Percentiles rank a stretch among this genome's conserved stretches.
phyloP scores from a whole-genome alignment of 2,329 filamentous ascomycete species.

The Scedosporium dehoogii region DNA sequence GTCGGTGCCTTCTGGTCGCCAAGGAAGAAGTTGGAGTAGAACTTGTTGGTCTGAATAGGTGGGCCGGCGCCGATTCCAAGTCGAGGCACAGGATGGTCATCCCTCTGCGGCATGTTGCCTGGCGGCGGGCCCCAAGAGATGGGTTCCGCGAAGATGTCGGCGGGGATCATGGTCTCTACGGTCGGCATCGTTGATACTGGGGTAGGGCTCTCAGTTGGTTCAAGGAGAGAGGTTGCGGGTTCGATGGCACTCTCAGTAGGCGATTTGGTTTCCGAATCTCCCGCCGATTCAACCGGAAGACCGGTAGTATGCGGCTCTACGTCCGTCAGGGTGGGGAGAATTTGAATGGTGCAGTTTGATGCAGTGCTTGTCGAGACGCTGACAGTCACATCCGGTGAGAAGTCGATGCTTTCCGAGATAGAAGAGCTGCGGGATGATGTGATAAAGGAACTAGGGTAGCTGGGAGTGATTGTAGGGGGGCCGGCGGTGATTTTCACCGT shows the following conservation, averaged over 20 bases:
- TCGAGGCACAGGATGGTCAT: conserved; percentile 50
- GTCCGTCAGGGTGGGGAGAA: conserved; percentile 19
- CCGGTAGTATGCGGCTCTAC: conserved; percentile 21
- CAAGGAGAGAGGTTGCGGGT: neutral
- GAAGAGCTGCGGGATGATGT: neutral
- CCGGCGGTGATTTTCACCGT: neutral
- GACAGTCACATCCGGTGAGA: conserved; percentile 13
- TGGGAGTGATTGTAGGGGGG: neutral
- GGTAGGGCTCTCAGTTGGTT: neutral
- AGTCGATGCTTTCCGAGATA: neutral
- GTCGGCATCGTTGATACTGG: neutral
- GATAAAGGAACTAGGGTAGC: neutral
- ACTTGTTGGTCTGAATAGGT: conserved; percentile 67
- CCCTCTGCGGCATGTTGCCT: conserved; percentile 31
- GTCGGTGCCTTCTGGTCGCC: conserved; percentile 58
- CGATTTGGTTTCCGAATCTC: neutral
- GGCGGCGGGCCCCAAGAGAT: conserved; percentile 44
- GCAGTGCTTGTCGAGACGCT: conserved; percentile 15
- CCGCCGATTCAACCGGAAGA: conserved; percentile 6
- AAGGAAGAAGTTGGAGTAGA: conserved; percentile 73
- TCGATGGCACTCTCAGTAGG: neutral
- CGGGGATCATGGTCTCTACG: conserved; percentile 16
- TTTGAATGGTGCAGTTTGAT: conserved; percentile 16
- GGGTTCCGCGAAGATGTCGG: conserved; percentile 46
- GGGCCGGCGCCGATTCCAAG: conserved; percentile 34